phyloP scores from a whole-genome alignment of 352 stramenopile species.

The Phytophthora multivora region DNA sequence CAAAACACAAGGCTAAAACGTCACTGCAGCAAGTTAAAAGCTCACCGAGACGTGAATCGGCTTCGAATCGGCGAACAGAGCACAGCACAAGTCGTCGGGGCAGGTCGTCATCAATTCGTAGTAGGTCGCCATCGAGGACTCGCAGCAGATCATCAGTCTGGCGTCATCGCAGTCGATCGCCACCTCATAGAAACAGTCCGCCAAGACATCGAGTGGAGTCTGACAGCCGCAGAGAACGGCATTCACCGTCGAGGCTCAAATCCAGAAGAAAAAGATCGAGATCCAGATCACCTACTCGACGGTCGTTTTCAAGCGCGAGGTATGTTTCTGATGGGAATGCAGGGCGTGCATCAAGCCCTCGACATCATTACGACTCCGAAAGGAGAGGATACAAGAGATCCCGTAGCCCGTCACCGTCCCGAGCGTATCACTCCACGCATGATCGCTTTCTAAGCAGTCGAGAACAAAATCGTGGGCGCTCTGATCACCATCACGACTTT shows the following conservation, averaged over 20 bases:
- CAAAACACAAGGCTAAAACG: background rate
- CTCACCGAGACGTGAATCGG: background rate
- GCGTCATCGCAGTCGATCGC: background rate
- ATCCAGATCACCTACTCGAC: conserved; percentile 16
- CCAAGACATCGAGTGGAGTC: conserved; percentile 1
- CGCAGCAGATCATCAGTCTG: background rate
- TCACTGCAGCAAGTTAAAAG: background rate
- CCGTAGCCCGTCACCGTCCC: conserved; percentile 3
- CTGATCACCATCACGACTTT: background rate
- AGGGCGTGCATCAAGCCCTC: background rate
- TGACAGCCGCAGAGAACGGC: background rate
- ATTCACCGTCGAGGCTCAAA: conserved; percentile 1
- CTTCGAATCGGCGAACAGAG: conserved; percentile 3
- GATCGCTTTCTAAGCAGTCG: background rate
- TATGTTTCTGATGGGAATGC: background rate
- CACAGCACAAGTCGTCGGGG: conserved; percentile 1
- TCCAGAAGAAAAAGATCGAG: conserved; percentile 9
- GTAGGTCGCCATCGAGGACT: conserved; percentile 2
- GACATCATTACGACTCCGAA: conserved; percentile 1
- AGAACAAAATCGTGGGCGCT: background rate
- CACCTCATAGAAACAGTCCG: background rate
- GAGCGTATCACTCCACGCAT: background rate
- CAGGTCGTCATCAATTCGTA: conserved; percentile 1
- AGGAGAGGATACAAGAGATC: background rate
- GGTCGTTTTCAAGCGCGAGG: background rate